phyloP scores from a whole-genome alignment of 441 rosid species.

The Corymbia calophylla region DNA sequence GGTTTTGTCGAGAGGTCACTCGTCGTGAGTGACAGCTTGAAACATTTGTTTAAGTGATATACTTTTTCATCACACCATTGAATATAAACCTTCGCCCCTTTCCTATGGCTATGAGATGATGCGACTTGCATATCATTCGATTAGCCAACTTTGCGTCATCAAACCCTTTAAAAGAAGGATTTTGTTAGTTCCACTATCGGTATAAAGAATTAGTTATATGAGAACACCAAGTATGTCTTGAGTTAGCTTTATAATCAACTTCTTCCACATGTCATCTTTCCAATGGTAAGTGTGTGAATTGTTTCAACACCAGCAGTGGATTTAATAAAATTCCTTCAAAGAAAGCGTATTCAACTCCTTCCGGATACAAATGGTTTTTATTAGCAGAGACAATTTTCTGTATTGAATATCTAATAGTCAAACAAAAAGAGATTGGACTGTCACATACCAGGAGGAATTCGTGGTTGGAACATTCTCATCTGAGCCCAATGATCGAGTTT shows the following conservation, averaged over 20 bases:
- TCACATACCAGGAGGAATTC: background rate
- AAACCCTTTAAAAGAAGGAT: background rate
- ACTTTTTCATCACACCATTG: background rate
- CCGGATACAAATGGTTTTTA: background rate
- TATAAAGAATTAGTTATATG: background rate
- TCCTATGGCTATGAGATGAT: fast-evolving
- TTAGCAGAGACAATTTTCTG: background rate
- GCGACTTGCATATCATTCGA: fast-evolving
- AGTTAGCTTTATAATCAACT: background rate
- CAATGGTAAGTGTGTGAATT: background rate
- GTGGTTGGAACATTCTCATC: background rate
- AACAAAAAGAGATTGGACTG: background rate
- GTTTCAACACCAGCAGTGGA: background rate
- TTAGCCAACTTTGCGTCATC: fast-evolving
- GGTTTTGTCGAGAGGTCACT: background rate
- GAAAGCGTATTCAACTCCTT: background rate
- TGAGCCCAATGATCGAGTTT: background rate
- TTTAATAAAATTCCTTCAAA: background rate
- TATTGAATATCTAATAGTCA: background rate
- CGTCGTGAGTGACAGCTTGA: fast-evolving
- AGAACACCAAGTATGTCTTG: background rate
- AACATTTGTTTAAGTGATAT: fast-evolving
- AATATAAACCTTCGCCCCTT: background rate
- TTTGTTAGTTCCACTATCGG: background rate
- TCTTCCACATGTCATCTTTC: background rate